phyloP scores from a whole-genome alignment of 2,329 filamentous ascomycete species.

The Decorospora gaudefroyi region DNA sequence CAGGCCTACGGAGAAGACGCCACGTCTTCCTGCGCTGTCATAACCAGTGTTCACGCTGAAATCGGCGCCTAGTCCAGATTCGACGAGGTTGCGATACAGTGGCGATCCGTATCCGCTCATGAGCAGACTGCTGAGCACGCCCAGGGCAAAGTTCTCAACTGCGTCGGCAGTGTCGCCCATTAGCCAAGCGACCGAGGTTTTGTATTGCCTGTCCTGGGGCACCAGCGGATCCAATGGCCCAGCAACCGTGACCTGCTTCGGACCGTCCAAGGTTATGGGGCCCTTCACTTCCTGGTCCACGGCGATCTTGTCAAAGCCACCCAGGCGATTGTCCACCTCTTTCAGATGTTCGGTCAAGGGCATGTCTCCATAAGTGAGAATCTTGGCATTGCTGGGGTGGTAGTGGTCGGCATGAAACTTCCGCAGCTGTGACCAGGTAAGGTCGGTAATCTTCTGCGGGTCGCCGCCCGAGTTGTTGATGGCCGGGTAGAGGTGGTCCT shows the following conservation, averaged over 20 bases:
- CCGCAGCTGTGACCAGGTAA: slow-evolving; percentile 87
- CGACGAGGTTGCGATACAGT: slow-evolving; percentile 84
- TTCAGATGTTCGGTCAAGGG: slow-evolving; percentile 78
- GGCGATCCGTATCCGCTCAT: slow-evolving; percentile 96
- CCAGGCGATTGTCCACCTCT: slow-evolving; percentile 75
- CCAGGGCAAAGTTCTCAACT: slow-evolving; percentile 84
- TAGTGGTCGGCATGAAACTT: slow-evolving; percentile 92
- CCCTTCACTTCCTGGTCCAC: slow-evolving; percentile 74
- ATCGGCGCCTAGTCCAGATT: slow-evolving; percentile 86
- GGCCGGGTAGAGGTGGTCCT: slow-evolving; percentile 89
- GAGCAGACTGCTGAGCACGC: slow-evolving; percentile 79
- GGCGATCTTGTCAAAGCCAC: slow-evolving; percentile 70
- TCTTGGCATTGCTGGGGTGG: slow-evolving; percentile 94
- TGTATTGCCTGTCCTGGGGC: slow-evolving; percentile 83
- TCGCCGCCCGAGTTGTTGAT: slow-evolving; percentile 98
- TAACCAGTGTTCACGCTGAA: slow-evolving; percentile 96
- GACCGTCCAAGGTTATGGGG: slow-evolving; percentile 73
- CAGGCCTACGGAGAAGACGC: slow-evolving; percentile 87
- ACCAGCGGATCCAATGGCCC: slow-evolving; percentile 88
- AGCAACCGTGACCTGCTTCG: slow-evolving; percentile 69
- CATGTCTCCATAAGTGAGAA: slow-evolving; percentile 95
- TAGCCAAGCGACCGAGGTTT: slow-evolving; percentile 92
- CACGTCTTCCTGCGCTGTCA: slow-evolving; percentile 74
- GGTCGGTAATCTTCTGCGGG: slow-evolving; percentile 91
- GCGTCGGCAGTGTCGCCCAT: slow-evolving; percentile 81